Conservation (phyloP, 495 filamentous ascomycete genomes). For the Aspergillus sparsus region DNA sequence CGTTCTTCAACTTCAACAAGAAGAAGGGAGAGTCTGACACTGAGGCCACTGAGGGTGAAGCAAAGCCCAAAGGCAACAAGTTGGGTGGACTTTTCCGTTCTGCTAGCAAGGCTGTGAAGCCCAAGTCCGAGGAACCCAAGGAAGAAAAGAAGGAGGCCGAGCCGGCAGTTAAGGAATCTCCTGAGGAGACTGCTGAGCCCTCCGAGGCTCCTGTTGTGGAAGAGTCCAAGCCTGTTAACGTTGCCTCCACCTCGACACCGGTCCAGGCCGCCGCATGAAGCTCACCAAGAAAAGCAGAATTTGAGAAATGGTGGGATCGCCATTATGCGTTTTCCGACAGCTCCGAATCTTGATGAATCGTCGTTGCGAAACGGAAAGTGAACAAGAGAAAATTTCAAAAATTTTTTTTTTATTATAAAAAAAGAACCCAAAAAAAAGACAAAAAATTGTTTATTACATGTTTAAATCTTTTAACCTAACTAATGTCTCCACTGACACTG, state of each 20-base stretch:
- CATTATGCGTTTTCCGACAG: conserved; percentile 25
- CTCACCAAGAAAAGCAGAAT: conserved; percentile 36
- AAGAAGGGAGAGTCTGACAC: conserved; percentile 55
- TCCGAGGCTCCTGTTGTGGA: conserved; percentile 33
- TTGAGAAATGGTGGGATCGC: conserved; percentile 49
- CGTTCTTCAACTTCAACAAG: conserved; percentile 57
- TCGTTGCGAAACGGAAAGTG: conserved; percentile 9
- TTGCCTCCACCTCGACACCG: conserved; percentile 38
- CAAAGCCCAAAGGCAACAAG: conserved; percentile 53
- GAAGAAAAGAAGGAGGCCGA: conserved; percentile 28
- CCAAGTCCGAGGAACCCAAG: conserved; percentile 40
- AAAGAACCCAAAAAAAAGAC: conserved; percentile 15
- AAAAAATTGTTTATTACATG: conserved; percentile 20
- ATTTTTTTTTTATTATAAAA: background rate
- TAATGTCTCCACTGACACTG: conserved; percentile 40
- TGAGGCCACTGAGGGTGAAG: conserved; percentile 50
- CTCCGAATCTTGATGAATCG: conserved; percentile 19
- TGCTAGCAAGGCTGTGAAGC: conserved; percentile 56
- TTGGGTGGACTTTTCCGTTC: conserved; percentile 59
- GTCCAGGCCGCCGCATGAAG: conserved; percentile 55
- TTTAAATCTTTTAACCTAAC: conserved; percentile 15
- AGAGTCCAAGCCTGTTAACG: conserved; percentile 40
- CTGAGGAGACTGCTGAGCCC: conserved; percentile 37
- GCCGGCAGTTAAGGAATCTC: conserved; percentile 33
- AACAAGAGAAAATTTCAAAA: background rate